A percentile compares a stretch with the other conserved stretches of the same genome.
Conservation (phyloP, 148 eudicot species). For the Silene uniflora region DNA sequence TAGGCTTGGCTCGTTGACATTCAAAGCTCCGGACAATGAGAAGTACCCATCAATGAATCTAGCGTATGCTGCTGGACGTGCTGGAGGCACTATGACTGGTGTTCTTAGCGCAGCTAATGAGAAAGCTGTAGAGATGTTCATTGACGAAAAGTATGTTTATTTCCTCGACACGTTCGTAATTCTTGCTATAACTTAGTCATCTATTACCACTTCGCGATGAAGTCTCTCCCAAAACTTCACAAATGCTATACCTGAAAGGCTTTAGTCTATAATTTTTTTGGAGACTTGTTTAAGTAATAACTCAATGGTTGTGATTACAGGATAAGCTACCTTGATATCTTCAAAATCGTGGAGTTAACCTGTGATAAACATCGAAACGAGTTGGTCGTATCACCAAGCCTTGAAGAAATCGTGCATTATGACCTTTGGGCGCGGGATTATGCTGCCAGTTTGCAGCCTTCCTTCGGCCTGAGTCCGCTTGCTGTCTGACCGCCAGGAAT, state of each 20-base stretch:
- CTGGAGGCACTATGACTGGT: slow-evolving; percentile 98
- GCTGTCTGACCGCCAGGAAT: slow-evolving; percentile 42
- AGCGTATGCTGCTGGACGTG: slow-evolving; percentile 92
- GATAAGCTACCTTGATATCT: slow-evolving; percentile 89
- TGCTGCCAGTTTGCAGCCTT: slow-evolving; percentile 60
- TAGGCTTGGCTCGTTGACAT: slow-evolving; percentile 90
- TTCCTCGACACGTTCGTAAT: neutral
- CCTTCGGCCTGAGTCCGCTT: slow-evolving; percentile 50
- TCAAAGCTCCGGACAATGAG: slow-evolving; percentile 86
- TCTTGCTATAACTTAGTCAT: too few relatives aligned
- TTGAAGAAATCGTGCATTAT: slow-evolving; percentile 86
- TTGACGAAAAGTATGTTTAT: slow-evolving; percentile 69
- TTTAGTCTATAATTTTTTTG: neutral
- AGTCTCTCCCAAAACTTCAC: too few relatives aligned
- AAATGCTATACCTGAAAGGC: neutral
- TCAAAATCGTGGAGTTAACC: slow-evolving; percentile 87
- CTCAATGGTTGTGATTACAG: slow-evolving; percentile 33
- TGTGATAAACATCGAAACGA: slow-evolving; percentile 75
- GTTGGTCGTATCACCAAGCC: slow-evolving; percentile 66
- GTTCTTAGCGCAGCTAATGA: slow-evolving; percentile 98
- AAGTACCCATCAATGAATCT: slow-evolving; percentile 96
- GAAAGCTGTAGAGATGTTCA: slow-evolving; percentile 95
- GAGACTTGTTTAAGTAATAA: neutral
- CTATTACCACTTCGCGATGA: too few relatives aligned
- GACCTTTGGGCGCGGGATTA: slow-evolving; percentile 94